phyloP scores from a whole-genome alignment of 352 stramenopile genomes.

The Phytophthora kernoviae region DNA sequence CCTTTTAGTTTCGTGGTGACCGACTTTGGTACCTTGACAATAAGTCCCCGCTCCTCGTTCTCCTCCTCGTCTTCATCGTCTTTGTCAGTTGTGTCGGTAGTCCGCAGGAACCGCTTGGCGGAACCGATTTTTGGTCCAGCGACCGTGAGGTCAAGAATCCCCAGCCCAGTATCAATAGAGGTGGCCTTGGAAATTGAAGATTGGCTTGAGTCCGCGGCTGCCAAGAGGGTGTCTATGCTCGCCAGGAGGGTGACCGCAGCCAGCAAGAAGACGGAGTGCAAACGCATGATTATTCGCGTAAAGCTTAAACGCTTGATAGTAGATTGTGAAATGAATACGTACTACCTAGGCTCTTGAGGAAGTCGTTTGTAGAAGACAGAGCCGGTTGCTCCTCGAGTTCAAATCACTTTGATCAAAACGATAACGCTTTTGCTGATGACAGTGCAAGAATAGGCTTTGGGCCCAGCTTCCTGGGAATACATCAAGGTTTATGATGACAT shows the following conservation, averaged over 20 bases:
- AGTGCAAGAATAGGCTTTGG: no score
- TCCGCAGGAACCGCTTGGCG: not conserved
- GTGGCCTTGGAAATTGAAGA: not conserved
- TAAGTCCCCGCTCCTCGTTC: not conserved
- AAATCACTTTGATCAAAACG: no score
- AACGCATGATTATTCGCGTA: constrained; percentile 16
- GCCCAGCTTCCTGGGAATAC: no score
- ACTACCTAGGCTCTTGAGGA: no score
- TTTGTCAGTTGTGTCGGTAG: not conserved
- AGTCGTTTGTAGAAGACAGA: no score
- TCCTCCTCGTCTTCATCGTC: not conserved
- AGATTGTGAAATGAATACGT: no score
- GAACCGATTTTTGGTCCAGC: not conserved
- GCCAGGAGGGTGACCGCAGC: constrained; percentile 12
- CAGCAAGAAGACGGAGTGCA: constrained; percentile 9
- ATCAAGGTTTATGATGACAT: no score
- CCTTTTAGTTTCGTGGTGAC: not conserved
- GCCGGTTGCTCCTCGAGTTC: no score
- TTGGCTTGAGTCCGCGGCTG: constrained; percentile 1
- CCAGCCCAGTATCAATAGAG: not conserved
- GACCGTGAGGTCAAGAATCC: not conserved
- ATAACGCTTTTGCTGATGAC: no score
- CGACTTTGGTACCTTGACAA: not conserved
- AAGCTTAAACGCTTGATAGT: no score
- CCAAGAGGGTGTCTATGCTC: not conserved